Conservation (phyloP, 352 stramenopile genomes). For the Phytophthora sojae region DNA sequence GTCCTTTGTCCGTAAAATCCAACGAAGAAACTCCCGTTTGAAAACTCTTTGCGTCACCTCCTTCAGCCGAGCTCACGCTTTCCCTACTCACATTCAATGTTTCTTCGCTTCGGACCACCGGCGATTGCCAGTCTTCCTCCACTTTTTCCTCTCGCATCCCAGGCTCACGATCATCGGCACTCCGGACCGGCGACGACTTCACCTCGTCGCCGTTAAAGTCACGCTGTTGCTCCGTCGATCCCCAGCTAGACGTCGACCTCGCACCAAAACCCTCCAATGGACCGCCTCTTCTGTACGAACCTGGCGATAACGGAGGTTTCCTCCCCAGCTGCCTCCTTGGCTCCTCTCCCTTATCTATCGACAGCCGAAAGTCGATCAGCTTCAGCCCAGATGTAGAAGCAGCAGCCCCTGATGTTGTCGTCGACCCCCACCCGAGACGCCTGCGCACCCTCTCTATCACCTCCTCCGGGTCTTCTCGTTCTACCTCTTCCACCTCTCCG, state of each 20-base stretch:
- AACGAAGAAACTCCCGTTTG: too few species aligned
- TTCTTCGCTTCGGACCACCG: not conserved
- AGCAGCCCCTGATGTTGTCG: not conserved
- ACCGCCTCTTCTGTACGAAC: not conserved
- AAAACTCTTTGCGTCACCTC: not conserved
- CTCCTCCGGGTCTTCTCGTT: constrained; percentile 54
- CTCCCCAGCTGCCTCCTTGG: not conserved
- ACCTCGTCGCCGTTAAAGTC: constrained; percentile 1
- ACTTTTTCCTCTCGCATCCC: not conserved
- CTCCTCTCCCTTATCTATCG: constrained; percentile 8
- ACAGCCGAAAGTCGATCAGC: constrained; percentile 13
- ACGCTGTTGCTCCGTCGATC: not conserved
- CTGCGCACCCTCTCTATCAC: constrained; percentile 71
- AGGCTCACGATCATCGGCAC: not conserved
- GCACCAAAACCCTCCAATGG: not conserved
- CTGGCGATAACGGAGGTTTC: constrained; percentile 30
- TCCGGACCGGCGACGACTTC: not conserved
- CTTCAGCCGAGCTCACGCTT: not conserved
- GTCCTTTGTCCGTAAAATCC: not conserved
- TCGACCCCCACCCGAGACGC: constrained; percentile 49
- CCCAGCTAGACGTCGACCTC: constrained; percentile 12
- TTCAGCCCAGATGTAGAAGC: constrained; percentile 5
- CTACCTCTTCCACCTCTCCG: constrained; percentile 1
- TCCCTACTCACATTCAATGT: not conserved
- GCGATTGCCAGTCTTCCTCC: not conserved